Base-by-base conservation (phyloP, 176 grass and related monocot species). In the Aegilops umbellulata region DNA sequence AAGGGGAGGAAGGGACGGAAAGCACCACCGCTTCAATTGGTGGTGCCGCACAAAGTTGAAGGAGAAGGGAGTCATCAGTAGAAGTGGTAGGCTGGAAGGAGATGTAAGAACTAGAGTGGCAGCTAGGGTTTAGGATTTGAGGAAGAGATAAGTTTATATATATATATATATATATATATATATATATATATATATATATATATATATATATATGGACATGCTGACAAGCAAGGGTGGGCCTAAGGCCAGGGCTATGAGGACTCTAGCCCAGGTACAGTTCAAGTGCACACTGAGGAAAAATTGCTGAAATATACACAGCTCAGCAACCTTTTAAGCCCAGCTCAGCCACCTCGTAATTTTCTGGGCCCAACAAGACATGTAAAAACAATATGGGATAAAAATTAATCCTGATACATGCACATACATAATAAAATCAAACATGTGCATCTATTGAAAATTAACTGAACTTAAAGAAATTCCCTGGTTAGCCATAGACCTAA, bases 101-200 rank as follows among this genome's bases (percentile, higher is more conserved):
- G 15, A 62, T 26, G 47, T 44, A 61, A 32, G 22, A 3, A 61
- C 13, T 36, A 5, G 78, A 82, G 70, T 79, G 64, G 71, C 1
- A 19, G 79, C 51, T 63, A 90, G 78, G 78, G 62, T 86, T 81
- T 34, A 69, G 78, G 53, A 82, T 35, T 61, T 17, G 38, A 55
- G 62, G 24, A 63, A 81, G 47, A 85, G 51, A 62, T 29, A 26
- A 20, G 29, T 17, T 78, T 47, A 4, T 47, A 30, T 68, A 69
- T 70, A 70, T 79, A 87, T 27, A 55, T 7, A 82, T 24, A 60
- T 39, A 39, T 39, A 39, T 39, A 46, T 46, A 46, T 31, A 31
- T 31, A 31, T 31, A 31, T 31, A 31, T 31, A 31, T 31, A 31
- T 31, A 31, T 31, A 31, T 31, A 31, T 31, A 31, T 31, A 31